Base-by-base conservation (phyloP, 768 basidiomycete species). In the Collybia mongolica region DNA sequence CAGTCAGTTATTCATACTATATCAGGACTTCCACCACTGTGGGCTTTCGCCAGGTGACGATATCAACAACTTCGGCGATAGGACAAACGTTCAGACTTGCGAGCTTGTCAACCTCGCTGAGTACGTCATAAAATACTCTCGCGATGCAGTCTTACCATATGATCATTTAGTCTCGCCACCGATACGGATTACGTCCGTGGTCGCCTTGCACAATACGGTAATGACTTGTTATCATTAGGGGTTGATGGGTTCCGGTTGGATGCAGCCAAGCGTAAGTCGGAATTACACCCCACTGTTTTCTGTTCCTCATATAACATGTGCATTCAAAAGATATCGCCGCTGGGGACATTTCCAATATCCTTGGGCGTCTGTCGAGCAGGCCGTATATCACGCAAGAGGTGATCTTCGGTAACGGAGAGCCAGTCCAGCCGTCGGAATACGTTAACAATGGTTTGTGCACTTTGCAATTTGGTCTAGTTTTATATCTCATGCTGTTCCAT, bases 341-440 rank as follows among this genome's bases (percentile, higher is more conserved):
- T 0, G 59, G 50, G 0, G 83, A 85, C 60, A 72, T 87, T 26
- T 65, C 72, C 3, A 81, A 80, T 57, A 87, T 86, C 55, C 55
- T 74, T 2, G 58, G 69, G 3, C 69, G 74, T 6, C 65, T 87
- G 9, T 65, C 65, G 0, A 51, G 52, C 2, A 59, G 28, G 4
- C 76, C 77, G 0, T 87, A 86, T 57, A 76, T 87, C 37, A 83
- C 84, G 0, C 86, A 87, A 60, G 86, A 87, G 60, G 75, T 76
- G 20, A 74, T 75, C n/a, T 83, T 69, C 24, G 75, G 76, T 11
- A 42, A 64, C 0, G 82, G 80, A 0, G 75, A 85, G 51, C 72
- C 80, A 2, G 63, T 80, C 12, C 75, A 76, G 39, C 84, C 85
- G 0, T 73, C 73, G 0, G 74, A 84, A 57, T 88, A 87, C 58